Evolutionary conservation across 2,329 filamentous ascomycete species (phyloP), one percentile per base, ranked within the genome.

Genomic region (Aspergillus persii): DNA sequence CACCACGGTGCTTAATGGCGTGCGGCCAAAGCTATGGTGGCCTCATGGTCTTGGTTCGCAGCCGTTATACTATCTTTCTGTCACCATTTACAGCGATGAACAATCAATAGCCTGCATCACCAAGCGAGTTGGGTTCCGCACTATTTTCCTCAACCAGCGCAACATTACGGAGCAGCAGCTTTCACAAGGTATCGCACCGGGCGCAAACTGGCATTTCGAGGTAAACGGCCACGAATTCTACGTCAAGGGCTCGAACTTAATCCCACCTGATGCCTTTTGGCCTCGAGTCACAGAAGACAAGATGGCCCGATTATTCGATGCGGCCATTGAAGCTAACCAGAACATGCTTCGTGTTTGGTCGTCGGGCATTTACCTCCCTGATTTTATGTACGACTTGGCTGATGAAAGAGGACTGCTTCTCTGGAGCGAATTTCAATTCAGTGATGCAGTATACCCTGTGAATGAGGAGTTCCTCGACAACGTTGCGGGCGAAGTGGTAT

Each of bases 331-430:
- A 27, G 84, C 83, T 2, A 86, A 87, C 60, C 85, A 88, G 67
- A 87, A 87, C 65, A 86, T 88, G 84, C 77, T 88, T 3, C 79
- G 85, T 5, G 81, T 87, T 2, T 88, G 86, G 86, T 79, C 84
- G 11, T 84, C 81, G 23, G 84, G 85, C 2, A 81, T 82, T 1
- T 88, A 88, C 61, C 77, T 80, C 1, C 84, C 84, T 0, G 84
- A 87, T 61, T 87, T 84, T 62, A 83, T 88, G 61, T 88, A 85
- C 64, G 84, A 87, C 58, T 74, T 87, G 8, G 86, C 85, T 1
- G 85, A 88, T 67, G 83, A 86, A 66, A 79, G 79, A 64, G 86
- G 86, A 1, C 78, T 88, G 4, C 72, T 88, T 6, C 75, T 88
- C 0, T 88, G 85, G 85, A 84, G 80, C 52, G 85, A 88, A 60